A percentile compares a stretch with the other conserved stretches of the same genome.
Evolutionary conservation across 371 early-diverging fungal species (phyloP).

Genomic region (Sporodiniella umbellata): DNA sequence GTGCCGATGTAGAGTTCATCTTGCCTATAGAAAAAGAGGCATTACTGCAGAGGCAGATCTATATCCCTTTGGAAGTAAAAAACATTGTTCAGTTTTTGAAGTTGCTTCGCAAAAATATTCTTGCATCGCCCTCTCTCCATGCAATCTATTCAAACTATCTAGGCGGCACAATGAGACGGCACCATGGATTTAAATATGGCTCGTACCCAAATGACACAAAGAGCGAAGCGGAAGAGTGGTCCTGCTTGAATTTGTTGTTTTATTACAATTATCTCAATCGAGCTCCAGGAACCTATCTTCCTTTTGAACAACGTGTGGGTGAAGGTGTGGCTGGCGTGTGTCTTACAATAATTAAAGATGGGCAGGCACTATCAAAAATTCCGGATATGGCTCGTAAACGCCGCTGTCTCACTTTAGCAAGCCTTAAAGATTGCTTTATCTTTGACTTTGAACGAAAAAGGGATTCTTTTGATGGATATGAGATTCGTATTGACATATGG

Average conservation of each 20-base stretch:
- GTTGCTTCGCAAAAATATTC: conserved; percentile 64
- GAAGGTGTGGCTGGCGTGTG: conserved; percentile 70
- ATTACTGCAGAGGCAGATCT: conserved; percentile 31
- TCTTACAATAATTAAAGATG: conserved; percentile 7
- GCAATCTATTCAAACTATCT: conserved; percentile 57
- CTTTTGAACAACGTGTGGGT: conserved; percentile 65
- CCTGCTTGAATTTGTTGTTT: conserved; percentile 27
- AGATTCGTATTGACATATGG: conserved; percentile 68
- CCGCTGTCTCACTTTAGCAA: background rate
- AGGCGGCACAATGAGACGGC: conserved; percentile 35
- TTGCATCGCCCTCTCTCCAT: conserved; percentile 40
- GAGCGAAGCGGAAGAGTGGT: conserved; percentile 10
- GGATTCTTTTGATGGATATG: conserved; percentile 2
- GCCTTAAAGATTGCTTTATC: conserved; percentile 13
- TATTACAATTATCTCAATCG: conserved; percentile 44
- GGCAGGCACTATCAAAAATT: background rate
- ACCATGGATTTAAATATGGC: conserved; percentile 50
- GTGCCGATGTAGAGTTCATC: conserved; percentile 67
- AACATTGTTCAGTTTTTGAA: conserved; percentile 62
- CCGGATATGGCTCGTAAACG: background rate
- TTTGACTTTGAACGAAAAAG: conserved; percentile 10
- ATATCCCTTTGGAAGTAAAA: conserved; percentile 51
- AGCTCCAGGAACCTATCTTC: conserved; percentile 40
- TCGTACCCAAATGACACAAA: too few relatives aligned
- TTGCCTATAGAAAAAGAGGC: conserved; percentile 54